Evolutionary conservation across 2,329 filamentous ascomycete species (phyloP), one percentile per base, ranked within the genome.

Genomic region (Diaporthe vaccinii): DNA sequence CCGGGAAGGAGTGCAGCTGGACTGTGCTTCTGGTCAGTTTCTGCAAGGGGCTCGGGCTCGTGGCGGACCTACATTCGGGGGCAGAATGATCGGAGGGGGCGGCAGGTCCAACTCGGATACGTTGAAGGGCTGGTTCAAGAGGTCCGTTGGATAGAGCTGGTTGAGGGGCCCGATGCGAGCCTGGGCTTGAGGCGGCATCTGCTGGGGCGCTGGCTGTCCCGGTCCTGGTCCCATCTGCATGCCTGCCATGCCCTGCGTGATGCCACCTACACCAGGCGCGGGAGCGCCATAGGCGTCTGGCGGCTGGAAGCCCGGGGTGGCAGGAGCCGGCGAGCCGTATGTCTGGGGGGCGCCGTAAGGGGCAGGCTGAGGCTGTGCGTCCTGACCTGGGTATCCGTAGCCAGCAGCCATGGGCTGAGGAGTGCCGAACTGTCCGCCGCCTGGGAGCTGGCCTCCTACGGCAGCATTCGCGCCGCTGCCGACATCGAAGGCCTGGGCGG

Each of bases 401-500:
- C 83, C 87, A 74, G 87, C 85, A 55, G 82, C 82, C 78, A 83
- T 84, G 75, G 82, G 85, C 76, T 83, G 84, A 79, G 84, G 85
- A 78, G 79, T 80, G 82, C 85, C 89, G 84, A 85, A 92, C 83
- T 85, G 86, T 44, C 83, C 82, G 31, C 79, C 83, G 57, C 80
- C 83, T 44, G 79, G 84, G 46, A 81, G 73, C 79, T 87, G 86
- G 74, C 89, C 90, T 49, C 87, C 90, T 72, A 83, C 84, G 74
- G 83, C 86, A 73, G 93, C 92, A 89, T 98, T 98, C 82, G 94
- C 94, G 80, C 96, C 97, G 69, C 91, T 90, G 69, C 94, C 95
- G 80, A 98, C 97, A 76, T 98, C 96, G 84, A 98, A 99, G 61
- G 96, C 96, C 84, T 97, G 94, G 74, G 95, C 95, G 73, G 97